Evolutionary conservation across 208 protist species (phyloP).

Genomic region (Leishmania gerbilli): DNA sequence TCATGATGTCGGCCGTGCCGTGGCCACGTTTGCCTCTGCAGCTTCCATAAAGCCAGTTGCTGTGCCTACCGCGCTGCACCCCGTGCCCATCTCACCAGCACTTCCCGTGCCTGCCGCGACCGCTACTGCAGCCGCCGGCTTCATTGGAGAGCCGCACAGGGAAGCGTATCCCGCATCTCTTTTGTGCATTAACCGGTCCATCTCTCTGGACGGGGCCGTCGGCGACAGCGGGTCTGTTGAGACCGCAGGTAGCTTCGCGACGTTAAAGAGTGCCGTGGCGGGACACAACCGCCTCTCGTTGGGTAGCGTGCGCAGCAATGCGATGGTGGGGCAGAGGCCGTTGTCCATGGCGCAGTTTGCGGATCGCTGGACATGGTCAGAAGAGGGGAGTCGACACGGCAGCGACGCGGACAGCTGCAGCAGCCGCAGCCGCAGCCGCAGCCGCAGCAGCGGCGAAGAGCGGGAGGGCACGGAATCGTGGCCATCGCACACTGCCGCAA

Average conservation of each 20-base stretch:
- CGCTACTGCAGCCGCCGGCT: background rate
- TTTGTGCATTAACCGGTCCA: background rate
- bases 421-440: background rate
- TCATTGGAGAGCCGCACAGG: background rate
- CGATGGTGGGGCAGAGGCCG: background rate
- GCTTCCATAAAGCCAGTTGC: background rate
- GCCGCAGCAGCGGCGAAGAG: background rate
- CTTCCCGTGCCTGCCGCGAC: background rate
- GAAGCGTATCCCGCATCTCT: background rate
- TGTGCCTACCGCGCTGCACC: background rate
- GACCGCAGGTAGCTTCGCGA: constrained; percentile 1
- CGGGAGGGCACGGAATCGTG: background rate
- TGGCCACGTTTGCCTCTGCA: background rate
- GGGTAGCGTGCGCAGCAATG: background rate
- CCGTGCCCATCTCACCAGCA: background rate
- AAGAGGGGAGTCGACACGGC: background rate
- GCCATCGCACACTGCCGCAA: background rate
- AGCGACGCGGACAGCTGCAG: background rate
- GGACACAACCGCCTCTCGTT: constrained; percentile 7
- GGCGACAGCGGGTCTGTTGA: constrained; percentile 6
- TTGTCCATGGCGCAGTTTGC: constrained; percentile 29
- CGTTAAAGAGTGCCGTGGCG: constrained; percentile 10
- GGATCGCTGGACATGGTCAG: constrained; percentile 2
- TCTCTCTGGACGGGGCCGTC: background rate
- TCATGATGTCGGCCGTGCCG: background rate